These are phyloP conservation scores for Tuber calosporum DNA, from an alignment of 495 filamentous ascomycete species.

Conservation along the genomic window DNA sequence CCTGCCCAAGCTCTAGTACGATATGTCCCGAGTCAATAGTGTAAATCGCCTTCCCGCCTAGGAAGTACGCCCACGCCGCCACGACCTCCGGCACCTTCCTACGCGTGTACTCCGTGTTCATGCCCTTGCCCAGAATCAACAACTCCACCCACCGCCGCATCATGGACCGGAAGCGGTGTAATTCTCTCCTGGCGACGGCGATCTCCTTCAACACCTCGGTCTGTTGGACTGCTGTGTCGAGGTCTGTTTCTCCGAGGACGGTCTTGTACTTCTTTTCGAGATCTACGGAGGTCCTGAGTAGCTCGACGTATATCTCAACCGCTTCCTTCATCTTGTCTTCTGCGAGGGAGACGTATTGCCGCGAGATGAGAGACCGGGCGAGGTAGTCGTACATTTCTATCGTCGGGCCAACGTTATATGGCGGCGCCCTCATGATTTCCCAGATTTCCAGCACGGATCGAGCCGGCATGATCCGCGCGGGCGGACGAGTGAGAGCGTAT, in stretches of 20 bases:
- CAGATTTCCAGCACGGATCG: conserved; percentile 48
- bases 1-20: conserved; percentile 22
- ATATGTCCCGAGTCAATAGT: conserved; percentile 34
- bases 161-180: conserved; percentile 30
- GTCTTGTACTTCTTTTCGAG: neutral
- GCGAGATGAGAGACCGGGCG: conserved; percentile 45
- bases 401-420: conserved; percentile 53
- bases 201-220: conserved; percentile 5
- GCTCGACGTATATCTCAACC: conserved; percentile 14
- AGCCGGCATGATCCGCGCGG: conserved; percentile 43
- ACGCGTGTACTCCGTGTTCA: conserved; percentile 24
- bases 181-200: conserved; percentile 16
- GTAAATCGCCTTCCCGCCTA: conserved; percentile 35
- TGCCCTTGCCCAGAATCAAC: conserved; percentile 31
- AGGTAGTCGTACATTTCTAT: conserved; percentile 51
- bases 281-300: neutral
- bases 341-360: conserved; percentile 32
- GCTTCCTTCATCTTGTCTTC: conserved; percentile 41
- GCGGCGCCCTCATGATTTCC: conserved; percentile 51
- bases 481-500: conserved; percentile 48
- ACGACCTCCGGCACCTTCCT: conserved; percentile 36
- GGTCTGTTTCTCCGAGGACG: neutral
- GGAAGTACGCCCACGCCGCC: conserved; percentile 38
- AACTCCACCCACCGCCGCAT: conserved; percentile 37
- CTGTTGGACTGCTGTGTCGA: conserved; percentile 5